A percentile compares a stretch with the other conserved stretches of the same genome.
phyloP scores from a whole-genome alignment of 306 rosid species.

The Castanospermum australe region DNA sequence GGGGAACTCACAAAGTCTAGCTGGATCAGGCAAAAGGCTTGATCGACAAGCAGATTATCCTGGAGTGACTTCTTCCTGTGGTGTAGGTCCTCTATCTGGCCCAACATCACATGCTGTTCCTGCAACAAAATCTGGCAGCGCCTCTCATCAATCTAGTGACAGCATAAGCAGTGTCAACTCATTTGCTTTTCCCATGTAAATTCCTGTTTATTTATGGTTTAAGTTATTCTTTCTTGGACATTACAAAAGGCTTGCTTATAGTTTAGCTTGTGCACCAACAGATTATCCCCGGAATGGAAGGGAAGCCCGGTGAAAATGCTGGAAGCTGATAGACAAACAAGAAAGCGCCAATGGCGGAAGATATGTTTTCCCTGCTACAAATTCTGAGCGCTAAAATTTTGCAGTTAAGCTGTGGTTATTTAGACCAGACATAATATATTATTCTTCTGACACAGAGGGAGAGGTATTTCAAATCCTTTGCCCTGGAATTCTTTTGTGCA shows the following conservation, averaged over 20 bases:
- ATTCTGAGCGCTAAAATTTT: constrained; percentile 24
- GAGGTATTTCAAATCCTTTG: neutral
- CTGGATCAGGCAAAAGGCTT: neutral
- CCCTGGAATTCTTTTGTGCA: neutral
- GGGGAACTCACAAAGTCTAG: constrained; percentile 20
- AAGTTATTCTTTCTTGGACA: neutral
- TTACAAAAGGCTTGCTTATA: neutral
- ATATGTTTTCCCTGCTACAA: constrained; percentile 42
- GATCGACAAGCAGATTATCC: constrained; percentile 21
- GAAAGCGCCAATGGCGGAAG: constrained; percentile 27
- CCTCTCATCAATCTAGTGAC: constrained; percentile 54
- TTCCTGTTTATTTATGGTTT: neutral
- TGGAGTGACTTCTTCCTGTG: constrained; percentile 25
- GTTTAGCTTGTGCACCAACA: constrained; percentile 16
- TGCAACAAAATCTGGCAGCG: constrained; percentile 32
- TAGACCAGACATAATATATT: neutral
- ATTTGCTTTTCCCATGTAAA: constrained; percentile 80
- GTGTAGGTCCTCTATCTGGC: constrained; percentile 9
- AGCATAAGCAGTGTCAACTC: constrained; percentile 73
- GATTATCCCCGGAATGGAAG: constrained; percentile 52
- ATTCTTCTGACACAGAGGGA: neutral
- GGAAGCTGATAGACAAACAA: constrained; percentile 18
- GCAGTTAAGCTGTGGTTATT: neutral
- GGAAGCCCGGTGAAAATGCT: constrained; percentile 68
- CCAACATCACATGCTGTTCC: neutral